These are phyloP conservation scores for Arachis stenosperma DNA, from an alignment of 306 rosid species.

Conservation along the genomic window DNA sequence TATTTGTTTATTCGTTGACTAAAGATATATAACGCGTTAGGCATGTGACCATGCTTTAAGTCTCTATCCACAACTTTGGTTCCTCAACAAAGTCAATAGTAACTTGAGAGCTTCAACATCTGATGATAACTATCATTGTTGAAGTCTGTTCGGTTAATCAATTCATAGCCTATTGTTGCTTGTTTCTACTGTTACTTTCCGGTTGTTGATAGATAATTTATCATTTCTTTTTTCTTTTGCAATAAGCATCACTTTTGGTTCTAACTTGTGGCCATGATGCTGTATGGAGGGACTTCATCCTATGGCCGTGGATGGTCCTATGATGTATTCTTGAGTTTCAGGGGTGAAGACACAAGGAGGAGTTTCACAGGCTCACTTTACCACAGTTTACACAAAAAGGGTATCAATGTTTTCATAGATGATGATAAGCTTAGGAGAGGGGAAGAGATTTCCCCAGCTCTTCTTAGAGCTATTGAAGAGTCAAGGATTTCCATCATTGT, in stretches of 20 bases:
- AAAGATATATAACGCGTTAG: too few relatives aligned
- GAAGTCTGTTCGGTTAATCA: too few relatives aligned
- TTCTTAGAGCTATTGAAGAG: slow-evolving; percentile 48
- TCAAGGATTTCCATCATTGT: slow-evolving; percentile 54
- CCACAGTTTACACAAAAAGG: slow-evolving; percentile 42
- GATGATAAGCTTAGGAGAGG: slow-evolving; percentile 37
- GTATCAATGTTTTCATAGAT: slow-evolving; percentile 43
- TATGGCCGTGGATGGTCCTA: slow-evolving; percentile 35
- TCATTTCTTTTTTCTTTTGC: neutral
- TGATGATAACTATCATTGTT: too few relatives aligned
- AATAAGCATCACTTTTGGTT: neutral
- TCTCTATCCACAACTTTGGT: too few relatives aligned
- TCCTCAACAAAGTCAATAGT: too few relatives aligned
- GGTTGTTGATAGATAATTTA: too few relatives aligned
- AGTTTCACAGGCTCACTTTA: slow-evolving; percentile 47
- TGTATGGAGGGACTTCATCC: slow-evolving; percentile 9
- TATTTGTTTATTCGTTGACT: too few relatives aligned
- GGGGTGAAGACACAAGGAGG: slow-evolving; percentile 44
- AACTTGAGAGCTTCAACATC: too few relatives aligned
- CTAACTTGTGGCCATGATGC: slow-evolving; percentile 2
- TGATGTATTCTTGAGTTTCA: slow-evolving; percentile 55
- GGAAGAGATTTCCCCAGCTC: slow-evolving; percentile 42
- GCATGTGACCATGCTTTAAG: too few relatives aligned
- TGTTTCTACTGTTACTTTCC: too few relatives aligned
- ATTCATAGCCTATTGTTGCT: too few relatives aligned